A percentile compares a stretch with the other conserved stretches of the same genome.
Evolutionary conservation across 1,284 basidiomycete genomes (phyloP).

Genomic region (Ceratobasidium sp.): DNA sequence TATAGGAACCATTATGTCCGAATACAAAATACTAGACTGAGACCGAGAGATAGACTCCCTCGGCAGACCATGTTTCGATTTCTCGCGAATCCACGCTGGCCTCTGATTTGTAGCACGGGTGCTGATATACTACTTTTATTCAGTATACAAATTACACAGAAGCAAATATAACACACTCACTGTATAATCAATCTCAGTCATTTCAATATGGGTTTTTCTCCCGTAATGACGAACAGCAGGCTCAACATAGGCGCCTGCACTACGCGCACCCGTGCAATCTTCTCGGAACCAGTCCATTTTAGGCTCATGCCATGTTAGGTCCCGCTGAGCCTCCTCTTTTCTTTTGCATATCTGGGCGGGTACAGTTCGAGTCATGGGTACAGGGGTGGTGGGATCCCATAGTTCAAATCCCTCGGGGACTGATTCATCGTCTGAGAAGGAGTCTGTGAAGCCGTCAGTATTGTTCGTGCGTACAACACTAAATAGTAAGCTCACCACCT

Average conservation of each 20-base stretch:
- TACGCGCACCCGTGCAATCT: slow-evolving; percentile 24
- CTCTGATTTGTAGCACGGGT: not conserved
- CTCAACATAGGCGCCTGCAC: slow-evolving; percentile 29
- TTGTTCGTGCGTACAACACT: not conserved
- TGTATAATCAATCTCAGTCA: not conserved
- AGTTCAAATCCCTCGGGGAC: slow-evolving; percentile 32
- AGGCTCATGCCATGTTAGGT: slow-evolving; percentile 20
- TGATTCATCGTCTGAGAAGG: slow-evolving; percentile 9
- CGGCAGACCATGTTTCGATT: not conserved
- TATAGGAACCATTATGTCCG: not conserved
- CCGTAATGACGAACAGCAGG: not conserved
- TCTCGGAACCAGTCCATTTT: slow-evolving; percentile 26
- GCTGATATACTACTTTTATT: not conserved
- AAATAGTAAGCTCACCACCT: not conserved
- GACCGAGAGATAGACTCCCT: not conserved
- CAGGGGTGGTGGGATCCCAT: slow-evolving; percentile 19
- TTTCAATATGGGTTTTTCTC: not conserved
- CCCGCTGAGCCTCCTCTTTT: not conserved
- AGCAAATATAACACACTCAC: not conserved
- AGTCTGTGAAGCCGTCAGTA: not conserved
- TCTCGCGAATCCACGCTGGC: not conserved
- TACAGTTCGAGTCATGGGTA: not conserved
- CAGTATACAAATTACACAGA: not conserved
- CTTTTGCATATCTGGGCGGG: not conserved
- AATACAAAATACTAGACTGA: slow-evolving; percentile 2